A percentile compares a stretch with the other conserved stretches of the same genome.
phyloP scores from a whole-genome alignment of 106 monocot species.

The Cymbidium sinense region DNA sequence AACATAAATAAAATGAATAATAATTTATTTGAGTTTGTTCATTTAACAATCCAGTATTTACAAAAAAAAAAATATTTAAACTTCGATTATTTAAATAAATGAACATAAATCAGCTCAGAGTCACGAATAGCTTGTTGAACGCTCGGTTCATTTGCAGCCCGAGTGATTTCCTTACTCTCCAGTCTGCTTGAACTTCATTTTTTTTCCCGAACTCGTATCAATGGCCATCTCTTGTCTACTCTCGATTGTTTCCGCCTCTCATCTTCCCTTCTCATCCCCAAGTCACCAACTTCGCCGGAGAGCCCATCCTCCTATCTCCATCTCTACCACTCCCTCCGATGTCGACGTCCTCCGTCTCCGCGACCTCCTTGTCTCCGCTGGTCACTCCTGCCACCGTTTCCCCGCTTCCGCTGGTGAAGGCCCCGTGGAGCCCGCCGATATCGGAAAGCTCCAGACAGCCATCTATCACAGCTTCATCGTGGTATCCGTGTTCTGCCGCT shows the following conservation, averaged over 20 bases:
- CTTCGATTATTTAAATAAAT: too few species aligned
- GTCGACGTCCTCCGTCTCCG: constrained; percentile 52
- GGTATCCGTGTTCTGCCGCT: constrained; percentile 62
- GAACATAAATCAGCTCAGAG: too few species aligned
- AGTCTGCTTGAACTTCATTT: neutral
- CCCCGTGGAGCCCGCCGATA: constrained; percentile 34
- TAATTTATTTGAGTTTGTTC: too few species aligned
- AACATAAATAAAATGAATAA: too few species aligned
- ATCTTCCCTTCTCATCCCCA: constrained; percentile 10
- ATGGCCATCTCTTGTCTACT: constrained; percentile 3
- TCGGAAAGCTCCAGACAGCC: constrained; percentile 42
- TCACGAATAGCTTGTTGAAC: too few species aligned
- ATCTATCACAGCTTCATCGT: constrained; percentile 62
- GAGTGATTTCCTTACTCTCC: too few species aligned
- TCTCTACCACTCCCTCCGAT: constrained; percentile 52
- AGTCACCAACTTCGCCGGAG: constrained; percentile 7
- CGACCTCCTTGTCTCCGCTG: constrained; percentile 42
- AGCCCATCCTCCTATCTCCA: constrained; percentile 46
- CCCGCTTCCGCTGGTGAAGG: constrained; percentile 33
- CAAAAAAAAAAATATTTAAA: too few species aligned
- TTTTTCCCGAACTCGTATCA: neutral
- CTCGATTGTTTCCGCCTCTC: constrained; percentile 4
- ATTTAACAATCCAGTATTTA: too few species aligned
- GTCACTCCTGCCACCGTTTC: constrained; percentile 68
- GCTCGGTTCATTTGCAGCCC: too few species aligned